Evolutionary conservation across 2,329 filamentous ascomycete species (phyloP).

Genomic region (Microsporum audouinii): DNA sequence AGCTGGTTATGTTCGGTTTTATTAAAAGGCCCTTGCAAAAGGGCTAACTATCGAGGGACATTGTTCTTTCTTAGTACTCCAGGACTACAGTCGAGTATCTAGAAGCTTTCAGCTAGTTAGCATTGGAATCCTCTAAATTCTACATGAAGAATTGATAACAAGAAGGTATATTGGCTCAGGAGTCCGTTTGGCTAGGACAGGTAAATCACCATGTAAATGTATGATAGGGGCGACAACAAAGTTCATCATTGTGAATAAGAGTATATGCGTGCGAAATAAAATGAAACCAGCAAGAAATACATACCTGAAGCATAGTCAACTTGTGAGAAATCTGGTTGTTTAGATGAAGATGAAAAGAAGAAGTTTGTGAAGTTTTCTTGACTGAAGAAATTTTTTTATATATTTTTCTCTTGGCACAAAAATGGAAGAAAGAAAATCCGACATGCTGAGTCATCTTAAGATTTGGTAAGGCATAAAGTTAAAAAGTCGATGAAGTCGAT

Average conservation of each 20-base stretch:
- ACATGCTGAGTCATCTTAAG: background rate
- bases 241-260: slow-evolving; percentile 40
- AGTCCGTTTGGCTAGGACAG: slow-evolving; percentile 53
- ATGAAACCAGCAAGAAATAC: background rate
- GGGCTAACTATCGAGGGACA: no score
- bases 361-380: background rate
- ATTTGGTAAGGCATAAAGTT: background rate
- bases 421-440: background rate
- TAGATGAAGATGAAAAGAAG: background rate
- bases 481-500: background rate
- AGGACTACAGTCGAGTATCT: background rate
- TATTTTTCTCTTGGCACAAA: background rate
- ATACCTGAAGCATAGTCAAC: background rate
- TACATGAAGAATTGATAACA: background rate
- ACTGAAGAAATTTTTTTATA: background rate
- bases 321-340: background rate
- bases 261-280: background rate
- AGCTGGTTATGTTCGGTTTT: slow-evolving; percentile 29
- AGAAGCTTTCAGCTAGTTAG: background rate
- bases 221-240: slow-evolving; percentile 53
- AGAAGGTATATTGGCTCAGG: slow-evolving; percentile 9
- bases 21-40: background rate
- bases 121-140: background rate
- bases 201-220: slow-evolving; percentile 47
- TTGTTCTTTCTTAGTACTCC: background rate